Base-by-base conservation (phyloP, 2,329 filamentous ascomycete genomes). In the Fusarium sublunatum region DNA sequence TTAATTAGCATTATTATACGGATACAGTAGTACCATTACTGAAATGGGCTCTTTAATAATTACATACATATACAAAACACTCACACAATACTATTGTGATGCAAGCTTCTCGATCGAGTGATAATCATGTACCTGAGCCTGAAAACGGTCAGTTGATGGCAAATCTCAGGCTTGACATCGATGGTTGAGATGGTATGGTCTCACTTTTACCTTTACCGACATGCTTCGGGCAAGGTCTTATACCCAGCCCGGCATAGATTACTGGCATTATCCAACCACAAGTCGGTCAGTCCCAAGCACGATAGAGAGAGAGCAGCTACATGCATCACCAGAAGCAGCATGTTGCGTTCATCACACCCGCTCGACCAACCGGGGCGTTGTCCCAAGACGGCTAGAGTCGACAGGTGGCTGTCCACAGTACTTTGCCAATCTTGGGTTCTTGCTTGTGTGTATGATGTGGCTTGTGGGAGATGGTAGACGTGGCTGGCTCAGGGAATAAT, bases 321-420 rank as follows among this genome's bases (percentile, higher is more conserved):
- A 61, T 61, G 45, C 52, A 61, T 61, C 58, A 53, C 52, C 58
- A 62, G 53, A 62, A 62, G 40, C 48, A 65, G 62, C 61, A 65
- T 57, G 35, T 31, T 65, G 62, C 57, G 57, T 65, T 47, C 57
- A 61, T 65, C 62, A 65, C 62, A 65, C 41, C 47, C 34, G 50
- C 57, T 58, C 46, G 22, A 40, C 63, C 63, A 65, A 64, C 63
- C 62, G 62, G 63, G 49, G 46, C 55, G 36, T 60, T 46, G 39
- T 54, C 63, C 63, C n/a, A 60, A 54, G 42, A 64, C 47, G 62
- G 56, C 54, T 66, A 66, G 63, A 48, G 58, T 55, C 41, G 41
- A 35, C 40, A 59, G 54, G 45, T 45, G 40, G 40, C 35, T 62
- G 48, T 54, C 57, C 63, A 29, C 56, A 53, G 36, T 29, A 36